Conservation (phyloP, 345 rosid species). For the Ailanthus altissimus region DNA sequence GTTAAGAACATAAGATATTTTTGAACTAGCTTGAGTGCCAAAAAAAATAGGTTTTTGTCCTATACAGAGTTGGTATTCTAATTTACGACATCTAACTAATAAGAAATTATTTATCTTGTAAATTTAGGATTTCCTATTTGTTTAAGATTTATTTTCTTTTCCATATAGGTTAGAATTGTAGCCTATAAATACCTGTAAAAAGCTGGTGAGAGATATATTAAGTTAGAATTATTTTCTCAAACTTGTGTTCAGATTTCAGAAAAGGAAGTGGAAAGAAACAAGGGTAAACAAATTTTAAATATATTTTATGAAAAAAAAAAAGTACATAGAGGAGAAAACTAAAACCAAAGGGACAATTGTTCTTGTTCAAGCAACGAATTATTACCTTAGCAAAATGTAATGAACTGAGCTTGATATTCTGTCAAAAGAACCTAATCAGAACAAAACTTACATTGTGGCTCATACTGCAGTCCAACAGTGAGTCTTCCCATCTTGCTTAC, state of each 20-base stretch:
- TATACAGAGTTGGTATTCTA: too few species aligned
- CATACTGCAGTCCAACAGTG: slow-evolving; percentile 79
- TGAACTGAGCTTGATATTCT: background rate
- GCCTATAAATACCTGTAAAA: too few species aligned
- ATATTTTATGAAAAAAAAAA: background rate
- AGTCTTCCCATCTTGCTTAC: slow-evolving; percentile 87
- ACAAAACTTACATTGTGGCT: slow-evolving; percentile 65
- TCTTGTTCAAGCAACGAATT: background rate
- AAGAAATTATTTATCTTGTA: too few species aligned
- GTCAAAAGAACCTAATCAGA: slow-evolving; percentile 11
- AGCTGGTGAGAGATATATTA: too few species aligned
- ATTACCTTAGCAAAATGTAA: background rate
- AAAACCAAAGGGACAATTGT: background rate
- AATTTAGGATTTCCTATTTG: too few species aligned
- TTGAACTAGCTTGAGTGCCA: too few species aligned
- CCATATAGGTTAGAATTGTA: too few species aligned
- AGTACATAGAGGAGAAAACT: background rate
- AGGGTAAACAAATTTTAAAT: background rate
- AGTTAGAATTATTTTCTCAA: too few species aligned
- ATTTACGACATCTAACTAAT: too few species aligned
- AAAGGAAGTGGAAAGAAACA: background rate
- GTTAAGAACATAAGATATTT: too few species aligned
- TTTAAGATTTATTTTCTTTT: too few species aligned
- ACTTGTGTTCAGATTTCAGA: background rate
- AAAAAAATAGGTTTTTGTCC: too few species aligned